Conservation (phyloP, 1,284 basidiomycete genomes). For the Fomitopsis schrenkii region DNA sequence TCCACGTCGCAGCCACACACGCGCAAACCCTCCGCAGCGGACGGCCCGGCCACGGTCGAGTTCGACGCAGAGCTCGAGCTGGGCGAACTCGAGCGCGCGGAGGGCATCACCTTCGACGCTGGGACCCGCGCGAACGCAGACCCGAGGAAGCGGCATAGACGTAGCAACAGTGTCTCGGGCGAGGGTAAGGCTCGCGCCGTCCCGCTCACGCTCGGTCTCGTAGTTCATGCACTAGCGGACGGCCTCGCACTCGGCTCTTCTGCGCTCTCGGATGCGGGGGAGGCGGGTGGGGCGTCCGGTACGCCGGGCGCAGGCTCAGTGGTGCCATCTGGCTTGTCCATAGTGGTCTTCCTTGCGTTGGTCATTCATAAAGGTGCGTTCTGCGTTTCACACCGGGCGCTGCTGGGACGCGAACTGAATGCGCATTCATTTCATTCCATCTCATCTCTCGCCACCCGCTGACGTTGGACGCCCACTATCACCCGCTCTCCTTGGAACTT, state of each 20-base stretch:
- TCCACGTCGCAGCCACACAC: slow-evolving; percentile 13
- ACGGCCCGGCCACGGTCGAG: slow-evolving; percentile 33
- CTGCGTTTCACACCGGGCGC: neutral
- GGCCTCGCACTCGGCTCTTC: slow-evolving; percentile 88
- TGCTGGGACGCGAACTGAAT: slow-evolving; percentile 4
- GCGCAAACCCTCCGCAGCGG: slow-evolving; percentile 6
- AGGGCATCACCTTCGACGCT: slow-evolving; percentile 14
- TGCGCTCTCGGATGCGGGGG: slow-evolving; percentile 36
- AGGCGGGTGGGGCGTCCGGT: neutral
- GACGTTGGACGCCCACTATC: no score
- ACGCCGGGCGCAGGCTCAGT: slow-evolving; percentile 10
- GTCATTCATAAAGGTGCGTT: slow-evolving; percentile 81
- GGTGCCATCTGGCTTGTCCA: slow-evolving; percentile 47
- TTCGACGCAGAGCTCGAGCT: slow-evolving; percentile 51
- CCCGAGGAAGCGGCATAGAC: neutral
- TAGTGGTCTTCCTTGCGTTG: slow-evolving; percentile 85
- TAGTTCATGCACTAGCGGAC: slow-evolving; percentile 86
- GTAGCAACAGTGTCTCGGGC: neutral
- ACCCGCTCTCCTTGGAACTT: neutral
- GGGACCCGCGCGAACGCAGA: neutral
- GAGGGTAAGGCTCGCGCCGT: slow-evolving; percentile 37
- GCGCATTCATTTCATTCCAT: neutral
- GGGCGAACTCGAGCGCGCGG: slow-evolving; percentile 42
- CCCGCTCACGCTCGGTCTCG: slow-evolving; percentile 78
- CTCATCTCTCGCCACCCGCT: neutral